Evolutionary conservation across 306 rosid species (phyloP).

Genomic region (Notholithocarpus densiflorus): DNA sequence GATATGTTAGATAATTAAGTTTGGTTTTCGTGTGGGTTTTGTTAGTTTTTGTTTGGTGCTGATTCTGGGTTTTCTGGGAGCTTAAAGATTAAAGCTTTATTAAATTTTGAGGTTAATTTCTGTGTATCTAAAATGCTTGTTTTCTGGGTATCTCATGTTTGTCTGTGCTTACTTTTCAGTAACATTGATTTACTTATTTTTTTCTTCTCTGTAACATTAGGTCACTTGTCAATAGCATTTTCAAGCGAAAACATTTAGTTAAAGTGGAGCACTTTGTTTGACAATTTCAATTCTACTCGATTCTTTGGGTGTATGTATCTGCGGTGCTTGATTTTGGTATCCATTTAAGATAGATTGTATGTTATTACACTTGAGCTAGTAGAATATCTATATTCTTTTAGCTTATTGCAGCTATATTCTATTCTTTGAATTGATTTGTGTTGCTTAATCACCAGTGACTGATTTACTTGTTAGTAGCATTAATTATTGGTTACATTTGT

Average conservation of each 20-base stretch:
- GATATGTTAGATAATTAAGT: neutral
- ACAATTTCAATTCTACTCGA: neutral
- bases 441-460: neutral
- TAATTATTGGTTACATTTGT: neutral
- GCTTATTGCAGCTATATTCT: neutral
- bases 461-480: neutral
- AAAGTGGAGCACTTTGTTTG: neutral
- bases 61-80: neutral
- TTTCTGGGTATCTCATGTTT: neutral
- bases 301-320: neutral
- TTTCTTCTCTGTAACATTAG: too few relatives aligned
- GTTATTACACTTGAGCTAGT: neutral
- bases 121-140: neutral
- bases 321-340: neutral
- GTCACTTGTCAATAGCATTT: neutral
- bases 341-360: neutral
- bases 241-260: neutral
- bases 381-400: neutral
- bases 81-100: neutral
- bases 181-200: neutral
- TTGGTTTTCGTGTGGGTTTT: neutral
- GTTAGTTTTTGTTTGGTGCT: neutral
- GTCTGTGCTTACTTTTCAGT: neutral
- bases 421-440: neutral
- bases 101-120: conserved; percentile 6